Percentiles rank a stretch among this genome's conserved stretches.
phyloP scores from a whole-genome alignment of 2,329 filamentous ascomycete species.

The Paraphaeosphaeria minitans region DNA sequence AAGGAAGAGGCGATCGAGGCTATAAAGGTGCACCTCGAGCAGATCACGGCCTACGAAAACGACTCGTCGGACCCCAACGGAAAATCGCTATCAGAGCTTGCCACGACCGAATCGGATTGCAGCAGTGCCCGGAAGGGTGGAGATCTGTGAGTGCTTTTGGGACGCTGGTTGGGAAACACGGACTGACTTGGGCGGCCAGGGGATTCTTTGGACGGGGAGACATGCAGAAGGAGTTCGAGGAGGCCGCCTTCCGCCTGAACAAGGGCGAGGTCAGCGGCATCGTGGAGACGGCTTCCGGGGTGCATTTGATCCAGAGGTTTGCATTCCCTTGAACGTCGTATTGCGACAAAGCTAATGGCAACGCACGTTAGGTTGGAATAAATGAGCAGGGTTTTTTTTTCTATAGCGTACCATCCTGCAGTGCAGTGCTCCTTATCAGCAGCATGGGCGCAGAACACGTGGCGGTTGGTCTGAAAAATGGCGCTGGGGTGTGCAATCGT shows the following conservation, averaged over 20 bases:
- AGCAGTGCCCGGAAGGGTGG: slow-evolving; percentile 93
- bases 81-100: slow-evolving; percentile 74
- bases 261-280: slow-evolving; percentile 84
- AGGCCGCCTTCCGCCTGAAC: slow-evolving; percentile 88
- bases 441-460: neutral
- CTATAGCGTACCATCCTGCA: neutral
- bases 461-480: neutral
- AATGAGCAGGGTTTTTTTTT: neutral
- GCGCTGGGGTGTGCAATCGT: slow-evolving; percentile 3
- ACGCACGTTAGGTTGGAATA: slow-evolving; percentile 30
- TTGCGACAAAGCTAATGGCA: slow-evolving; percentile 18
- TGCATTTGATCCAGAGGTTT: slow-evolving; percentile 95
- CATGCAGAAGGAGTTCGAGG: slow-evolving; percentile 99
- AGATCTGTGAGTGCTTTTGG: slow-evolving; percentile 68
- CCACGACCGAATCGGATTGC: slow-evolving; percentile 89
- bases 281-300: slow-evolving; percentile 88
- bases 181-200: slow-evolving; percentile 44
- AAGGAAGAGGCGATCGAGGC: slow-evolving; percentile 86
- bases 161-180: neutral
- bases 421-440: slow-evolving; percentile 1
- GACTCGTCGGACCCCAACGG: slow-evolving; percentile 19
- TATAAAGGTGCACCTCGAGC: slow-evolving; percentile 73
- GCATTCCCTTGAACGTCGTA: slow-evolving; percentile 21
- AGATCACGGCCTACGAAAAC: slow-evolving; percentile 70
- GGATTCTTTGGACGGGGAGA: slow-evolving; percentile 93